Base-by-base conservation (phyloP, 345 rosid species). In the Litchi chinensis region DNA sequence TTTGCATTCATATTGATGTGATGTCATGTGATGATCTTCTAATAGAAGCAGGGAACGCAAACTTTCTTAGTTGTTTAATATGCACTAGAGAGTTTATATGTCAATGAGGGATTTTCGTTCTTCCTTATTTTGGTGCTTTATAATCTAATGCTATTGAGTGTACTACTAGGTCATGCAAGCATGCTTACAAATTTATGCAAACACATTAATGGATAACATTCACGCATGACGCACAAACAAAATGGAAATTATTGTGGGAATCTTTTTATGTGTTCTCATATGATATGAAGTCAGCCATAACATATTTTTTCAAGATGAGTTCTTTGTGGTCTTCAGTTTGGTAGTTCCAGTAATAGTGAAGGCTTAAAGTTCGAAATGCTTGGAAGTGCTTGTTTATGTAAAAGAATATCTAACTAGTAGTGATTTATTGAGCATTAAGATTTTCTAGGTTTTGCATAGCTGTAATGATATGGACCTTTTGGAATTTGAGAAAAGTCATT, bases 401-500 rank as follows among this genome's bases (percentile, higher is more conserved):
- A 24, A 16, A 9, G 59, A 74, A 63, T 2, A 37, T 56, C 39
- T 76, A 56, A 13, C 18, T 54, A 7, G 5, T 40, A 12, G 59
- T 56, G 65, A 56, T 54, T 37, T 54, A 60, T 39, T 54, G 46
- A 54, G 65, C 32, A 76, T 50, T 52, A 65, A 65, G 26, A 24
- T 32, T 67, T 68, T 68, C 32, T 13, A 54, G 59, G 41, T n/a
- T 16, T 54, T 15, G 24, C 73, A 13, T 28, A 8, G 41, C 19
- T 66, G 22, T 39, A 24, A 26, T 6, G 19, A 66, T 63, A 50
- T 13, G 54, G 28, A 21, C 24, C 41, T n/a, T 62, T 65, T 19
- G 44, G 63, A 76, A 46, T 24, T 46, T 32, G 44, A 12, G 62
- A 66, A 32, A 48, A 76, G 65, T 76, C 28, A 52, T n/a, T 66